A percentile compares a stretch with the other conserved stretches of the same genome.
phyloP scores from a whole-genome alignment of 1,139 yeast genomes.

The Debaryomycetaceae sp. region DNA sequence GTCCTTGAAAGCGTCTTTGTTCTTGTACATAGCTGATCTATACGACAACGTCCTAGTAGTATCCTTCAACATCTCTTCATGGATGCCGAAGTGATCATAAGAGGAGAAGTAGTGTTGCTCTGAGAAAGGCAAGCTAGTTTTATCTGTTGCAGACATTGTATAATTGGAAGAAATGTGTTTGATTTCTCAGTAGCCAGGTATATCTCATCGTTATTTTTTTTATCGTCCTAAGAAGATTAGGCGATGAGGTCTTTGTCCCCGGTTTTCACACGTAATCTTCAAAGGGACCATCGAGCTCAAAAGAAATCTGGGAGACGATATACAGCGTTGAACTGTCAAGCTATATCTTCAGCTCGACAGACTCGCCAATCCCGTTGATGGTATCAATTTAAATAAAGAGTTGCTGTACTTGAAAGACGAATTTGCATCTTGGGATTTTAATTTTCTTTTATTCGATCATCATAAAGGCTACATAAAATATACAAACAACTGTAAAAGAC shows the following conservation, averaged over 20 bases:
- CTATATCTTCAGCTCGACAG: no score
- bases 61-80: constrained; percentile 98
- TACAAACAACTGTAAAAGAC: no score
- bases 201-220: neutral
- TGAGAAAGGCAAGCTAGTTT: constrained; percentile 50
- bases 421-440: no score
- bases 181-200: neutral
- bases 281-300: neutral
- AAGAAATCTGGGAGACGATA: no score
- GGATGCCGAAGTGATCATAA: constrained; percentile 96
- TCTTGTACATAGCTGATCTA: constrained; percentile 89
- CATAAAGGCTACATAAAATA: no score
- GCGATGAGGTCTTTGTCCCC: neutral
- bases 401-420: no score
- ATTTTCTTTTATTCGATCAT: no score
- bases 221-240: neutral
- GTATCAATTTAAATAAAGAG: no score
- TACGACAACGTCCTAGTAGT: constrained; percentile 89
- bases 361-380: no score
- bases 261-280: neutral
- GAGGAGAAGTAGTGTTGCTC: constrained; percentile 95
- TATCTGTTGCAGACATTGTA: constrained; percentile 48
- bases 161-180: neutral
- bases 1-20: constrained; percentile 84
- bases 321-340: no score